Conservation (phyloP, 2,329 filamentous ascomycete species). For the Canariomyces notabilis region DNA sequence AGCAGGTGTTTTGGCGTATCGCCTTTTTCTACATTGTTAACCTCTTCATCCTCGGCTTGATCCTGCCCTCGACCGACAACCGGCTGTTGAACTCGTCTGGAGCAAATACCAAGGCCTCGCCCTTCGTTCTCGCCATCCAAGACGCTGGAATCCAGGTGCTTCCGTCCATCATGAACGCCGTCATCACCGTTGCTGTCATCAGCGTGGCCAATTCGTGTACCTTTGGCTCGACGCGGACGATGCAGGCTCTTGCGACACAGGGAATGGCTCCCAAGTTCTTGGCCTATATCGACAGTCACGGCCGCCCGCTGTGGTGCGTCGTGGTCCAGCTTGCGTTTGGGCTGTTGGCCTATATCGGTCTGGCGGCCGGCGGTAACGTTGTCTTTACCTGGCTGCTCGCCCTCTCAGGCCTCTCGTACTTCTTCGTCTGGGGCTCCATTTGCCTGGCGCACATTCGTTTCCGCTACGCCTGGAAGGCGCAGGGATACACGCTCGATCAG, state of each 20-base stretch:
- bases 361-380: conserved; percentile 33
- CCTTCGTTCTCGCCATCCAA: conserved; percentile 25
- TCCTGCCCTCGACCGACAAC: conserved; percentile 5
- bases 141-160: conserved; percentile 63
- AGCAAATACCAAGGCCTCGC: conserved; percentile 5
- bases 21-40: conserved; percentile 40
- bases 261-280: conserved; percentile 53
- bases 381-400: conserved; percentile 64
- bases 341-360: conserved; percentile 53
- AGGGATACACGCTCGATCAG: conserved; percentile 48
- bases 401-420: conserved; percentile 65
- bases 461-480: conserved; percentile 54
- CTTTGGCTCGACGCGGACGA: conserved; percentile 46
- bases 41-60: conserved; percentile 47
- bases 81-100: conserved; percentile 9
- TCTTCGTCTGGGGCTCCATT: conserved; percentile 72
- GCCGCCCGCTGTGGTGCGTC: conserved; percentile 54
- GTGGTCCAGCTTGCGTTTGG: conserved; percentile 51
- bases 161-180: conserved; percentile 68
- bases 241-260: conserved; percentile 44
- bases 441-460: conserved; percentile 62
- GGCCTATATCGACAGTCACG: conserved; percentile 56
- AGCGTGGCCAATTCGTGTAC: conserved; percentile 48
- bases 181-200: conserved; percentile 48
- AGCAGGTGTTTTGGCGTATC: conserved; percentile 44